Evolutionary conservation across 768 basidiomycete genomes (phyloP).

Genomic region (Solioccasus polychromus): DNA sequence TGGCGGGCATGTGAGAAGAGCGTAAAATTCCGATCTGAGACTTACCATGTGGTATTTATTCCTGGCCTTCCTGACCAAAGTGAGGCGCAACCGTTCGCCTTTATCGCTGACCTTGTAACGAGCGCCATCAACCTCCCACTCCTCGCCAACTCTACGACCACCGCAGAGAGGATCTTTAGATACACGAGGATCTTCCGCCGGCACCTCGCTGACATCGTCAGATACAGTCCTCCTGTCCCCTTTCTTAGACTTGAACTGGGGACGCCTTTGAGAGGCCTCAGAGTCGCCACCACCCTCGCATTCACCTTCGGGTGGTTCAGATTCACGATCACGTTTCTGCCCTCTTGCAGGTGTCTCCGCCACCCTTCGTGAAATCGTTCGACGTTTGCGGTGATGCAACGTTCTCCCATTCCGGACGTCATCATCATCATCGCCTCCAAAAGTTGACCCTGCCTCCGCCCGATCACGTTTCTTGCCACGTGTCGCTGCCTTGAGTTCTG

Average conservation of each 20-base stretch:
- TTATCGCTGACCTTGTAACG: conserved; percentile 69
- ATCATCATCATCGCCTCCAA: conserved; percentile 56
- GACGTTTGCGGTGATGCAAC: conserved; percentile 53
- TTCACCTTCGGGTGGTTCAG: conserved; percentile 41
- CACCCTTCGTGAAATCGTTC: conserved; percentile 53
- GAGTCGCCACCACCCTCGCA: conserved; percentile 14
- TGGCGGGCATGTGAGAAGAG: conserved; percentile 7
- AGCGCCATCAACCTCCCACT: conserved; percentile 73
- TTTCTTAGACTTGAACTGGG: conserved; percentile 38
- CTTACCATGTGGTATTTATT: conserved; percentile 74
- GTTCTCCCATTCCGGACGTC: conserved; percentile 40
- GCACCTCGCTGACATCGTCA: conserved; percentile 46
- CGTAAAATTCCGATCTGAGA: background rate
- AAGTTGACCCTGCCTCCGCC: conserved; percentile 66
- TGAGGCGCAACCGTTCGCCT: conserved; percentile 66
- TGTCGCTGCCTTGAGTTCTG: conserved; percentile 35
- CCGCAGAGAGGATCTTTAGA: conserved; percentile 52
- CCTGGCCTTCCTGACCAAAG: conserved; percentile 67
- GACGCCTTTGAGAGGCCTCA: conserved; percentile 8
- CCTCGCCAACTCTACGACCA: conserved; percentile 63
- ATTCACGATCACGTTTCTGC: conserved; percentile 65
- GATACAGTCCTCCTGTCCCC: conserved; percentile 44
- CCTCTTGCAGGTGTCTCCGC: conserved; percentile 49
- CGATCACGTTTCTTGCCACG: conserved; percentile 75
- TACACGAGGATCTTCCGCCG: conserved; percentile 44